Evolutionary conservation across 352 stramenopile genomes (phyloP), one percentile per base, ranked within the genome.

Genomic region (Nothophytophthora sp.): DNA sequence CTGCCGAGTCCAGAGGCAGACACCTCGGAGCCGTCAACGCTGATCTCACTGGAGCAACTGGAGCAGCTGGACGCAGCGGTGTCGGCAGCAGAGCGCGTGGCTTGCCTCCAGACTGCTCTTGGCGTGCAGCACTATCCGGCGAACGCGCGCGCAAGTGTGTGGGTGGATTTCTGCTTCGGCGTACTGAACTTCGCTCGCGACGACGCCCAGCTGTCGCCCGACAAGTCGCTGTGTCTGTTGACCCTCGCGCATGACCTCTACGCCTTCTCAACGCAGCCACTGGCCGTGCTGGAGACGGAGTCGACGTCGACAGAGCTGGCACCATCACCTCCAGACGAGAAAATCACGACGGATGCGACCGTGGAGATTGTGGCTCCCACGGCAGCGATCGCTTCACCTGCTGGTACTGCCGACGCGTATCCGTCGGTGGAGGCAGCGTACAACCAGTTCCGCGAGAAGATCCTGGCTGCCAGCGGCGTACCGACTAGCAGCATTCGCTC

Each of bases 141-240:
- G 13, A 93, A 90, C 23, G 63, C 76, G 16, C 66, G 70, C 8
- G 75, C 73, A 19, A 64, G 60, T 7, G 69, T 68, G 36, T 87
- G 64, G 51, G 60, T 86, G 13, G 74, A 93, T 38, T 81, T 83
- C 33, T 85, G 71, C 59, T 89, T 91, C 44, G 63, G 70, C 19
- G 66, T 86, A 41, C 51, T 90, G 22, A 70, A 71, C 28, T 93
- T 93, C 55, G 76, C 65, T 46, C 58, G 55, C 29, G 67, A 88
- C 20, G 73, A 89, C 13, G 67, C 59, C 2, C 42, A 41, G 18
- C 38, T 79, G 20, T 40, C 44, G 13, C 55, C 67, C 9, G 48
- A 71, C 34, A 79, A 83, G 53, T 57, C 54, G 29, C 60, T 80
- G 9, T 33, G 62, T 27, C 59, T 87, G 36, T 55, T 90, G 13